Evolutionary conservation across 495 filamentous ascomycete genomes (phyloP), one percentile per base, ranked within the genome.

Genomic region (Pseudoneurospora amorphoporcata): DNA sequence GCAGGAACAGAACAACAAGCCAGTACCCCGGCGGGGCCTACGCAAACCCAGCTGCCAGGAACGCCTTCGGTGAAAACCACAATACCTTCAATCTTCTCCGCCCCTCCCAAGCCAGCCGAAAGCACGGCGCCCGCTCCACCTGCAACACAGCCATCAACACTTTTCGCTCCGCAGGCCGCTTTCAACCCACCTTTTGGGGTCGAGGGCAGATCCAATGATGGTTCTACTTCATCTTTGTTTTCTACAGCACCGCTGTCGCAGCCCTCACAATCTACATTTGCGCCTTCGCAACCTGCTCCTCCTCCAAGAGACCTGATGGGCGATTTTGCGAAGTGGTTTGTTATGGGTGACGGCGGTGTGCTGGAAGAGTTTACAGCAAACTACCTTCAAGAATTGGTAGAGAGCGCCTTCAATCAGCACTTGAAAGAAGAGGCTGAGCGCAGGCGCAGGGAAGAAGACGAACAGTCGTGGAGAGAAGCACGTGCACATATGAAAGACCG

Each of bases 321-420:
- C 16, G 78, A 81, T 42, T 81, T 86, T 14, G 78, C 84, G 19
- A 79, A 78, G n/a, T 86, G 84, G 84, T 83, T 82, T 43, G 83
- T 84, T 69, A 73, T 75, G 32, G 84, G 78, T 14, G 84, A 86
- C 58, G 75, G 69, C n/a, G 84, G 84, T 9, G 38, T 85, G 14
- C 76, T 85, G 76, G 80, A 82, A 23, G 72, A 81, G 10, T 81
- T 86, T 38, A 74, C 79, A 65, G 70, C 78, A 29, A 47, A 74
- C 40, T 77, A 79, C 1, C 76, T 86, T n/a, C 79, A 80, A 19
- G 70, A 82, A 9, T 43, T 85, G 16, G 73, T 86, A 8, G 74
- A 72, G 8, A 61, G 75, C 3, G 73, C 77, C 3, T 84, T 78
- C 70, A 71, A 77, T 14, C 70, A 74, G 1, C 84, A 80, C 37